Evolutionary conservation across 192 early-diverging fungal species (phyloP).

Genomic region (Pilaira anomala): DNA sequence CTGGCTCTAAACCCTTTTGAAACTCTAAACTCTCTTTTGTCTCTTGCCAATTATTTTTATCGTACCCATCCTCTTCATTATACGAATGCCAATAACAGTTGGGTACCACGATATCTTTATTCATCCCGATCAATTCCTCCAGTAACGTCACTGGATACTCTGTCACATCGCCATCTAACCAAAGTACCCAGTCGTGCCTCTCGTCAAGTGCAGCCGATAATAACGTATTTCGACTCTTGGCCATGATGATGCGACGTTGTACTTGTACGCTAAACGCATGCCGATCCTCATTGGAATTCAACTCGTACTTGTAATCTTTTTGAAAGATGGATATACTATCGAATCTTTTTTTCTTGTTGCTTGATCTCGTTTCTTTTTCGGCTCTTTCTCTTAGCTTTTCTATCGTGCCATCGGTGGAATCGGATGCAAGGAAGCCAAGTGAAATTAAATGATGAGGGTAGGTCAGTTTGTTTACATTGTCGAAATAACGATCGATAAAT

Average conservation of each 20-base stretch:
- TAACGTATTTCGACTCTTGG: slow-evolving; percentile 60
- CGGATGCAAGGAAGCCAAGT: slow-evolving; percentile 65
- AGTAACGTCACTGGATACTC: slow-evolving; percentile 60
- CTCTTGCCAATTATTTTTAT: slow-evolving; percentile 70
- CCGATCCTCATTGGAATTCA: slow-evolving; percentile 48
- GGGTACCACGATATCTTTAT: slow-evolving; percentile 68
- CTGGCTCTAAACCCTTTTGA: slow-evolving; percentile 33
- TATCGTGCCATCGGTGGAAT: slow-evolving; percentile 57
- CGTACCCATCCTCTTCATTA: slow-evolving; percentile 54
- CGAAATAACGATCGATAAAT: slow-evolving; percentile 60
- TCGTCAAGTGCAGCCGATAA: slow-evolving; percentile 54
- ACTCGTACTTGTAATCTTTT: slow-evolving; percentile 50
- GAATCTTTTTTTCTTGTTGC: slow-evolving; percentile 47
- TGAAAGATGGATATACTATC: slow-evolving; percentile 57
- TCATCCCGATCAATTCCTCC: slow-evolving; percentile 55
- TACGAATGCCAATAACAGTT: slow-evolving; percentile 46
- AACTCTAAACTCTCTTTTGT: slow-evolving; percentile 50
- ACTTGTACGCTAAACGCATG: slow-evolving; percentile 59
- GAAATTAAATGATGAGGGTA: slow-evolving; percentile 65
- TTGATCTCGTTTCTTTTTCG: slow-evolving; percentile 11
- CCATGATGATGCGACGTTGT: slow-evolving; percentile 57
- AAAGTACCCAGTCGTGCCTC: slow-evolving; percentile 65
- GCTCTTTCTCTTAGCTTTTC: slow-evolving; percentile 39
- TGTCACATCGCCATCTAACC: slow-evolving; percentile 72
- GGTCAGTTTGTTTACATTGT: slow-evolving; percentile 48